Evolutionary conservation across 495 filamentous ascomycete genomes (phyloP), one percentile per base, ranked within the genome.

Genomic region (Penicillium paxilli): DNA sequence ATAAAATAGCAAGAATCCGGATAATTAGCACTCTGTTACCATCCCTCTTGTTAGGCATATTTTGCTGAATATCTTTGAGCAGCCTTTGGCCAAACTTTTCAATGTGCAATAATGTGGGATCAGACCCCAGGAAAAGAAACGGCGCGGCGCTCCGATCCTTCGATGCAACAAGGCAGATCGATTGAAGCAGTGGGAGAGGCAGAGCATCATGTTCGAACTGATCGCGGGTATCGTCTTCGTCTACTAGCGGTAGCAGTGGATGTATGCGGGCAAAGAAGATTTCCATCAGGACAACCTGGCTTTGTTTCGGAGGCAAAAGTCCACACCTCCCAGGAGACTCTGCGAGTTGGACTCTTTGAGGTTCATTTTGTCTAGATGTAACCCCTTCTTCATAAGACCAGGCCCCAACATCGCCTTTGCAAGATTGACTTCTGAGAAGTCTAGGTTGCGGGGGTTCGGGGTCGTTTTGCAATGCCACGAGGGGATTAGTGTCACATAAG

Each of bases 151-250:
- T 47, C 1, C 44, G 55, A 37, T 75, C 69, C 20, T 73, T 68
- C 4, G 69, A 60, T 10, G 72, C 66, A 44, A 67, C 71, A 45
- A 75, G 69, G 32, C 63, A 66, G 16, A 75, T 58, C 2, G 60
- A 44, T 16, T 69, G 69, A 16, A 67, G 45, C 23, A 75, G 63
- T 11, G 58, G 32, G 17, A 58, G 44, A 49, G 50, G 51, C 8
- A 60, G 20, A n/a, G 46, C 26, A 1, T 52, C 60, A 17, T 62
- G 55, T 26, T 53, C 40, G 11, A 57, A 62, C 17, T 61, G 60
- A 19, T 30, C 49, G 19, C 46, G 62, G 5, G 59, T 25, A 1
- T 53, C 51, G 0, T 54, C 37, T 23, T 71, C 63, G 45, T 74
- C 59, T 4, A 75, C 19, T 25, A 75, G 45, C 11, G 72, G 63